Evolutionary conservation across 1,284 basidiomycete genomes (phyloP), one percentile per base, ranked within the genome.

Genomic region (Irpex sp.): DNA sequence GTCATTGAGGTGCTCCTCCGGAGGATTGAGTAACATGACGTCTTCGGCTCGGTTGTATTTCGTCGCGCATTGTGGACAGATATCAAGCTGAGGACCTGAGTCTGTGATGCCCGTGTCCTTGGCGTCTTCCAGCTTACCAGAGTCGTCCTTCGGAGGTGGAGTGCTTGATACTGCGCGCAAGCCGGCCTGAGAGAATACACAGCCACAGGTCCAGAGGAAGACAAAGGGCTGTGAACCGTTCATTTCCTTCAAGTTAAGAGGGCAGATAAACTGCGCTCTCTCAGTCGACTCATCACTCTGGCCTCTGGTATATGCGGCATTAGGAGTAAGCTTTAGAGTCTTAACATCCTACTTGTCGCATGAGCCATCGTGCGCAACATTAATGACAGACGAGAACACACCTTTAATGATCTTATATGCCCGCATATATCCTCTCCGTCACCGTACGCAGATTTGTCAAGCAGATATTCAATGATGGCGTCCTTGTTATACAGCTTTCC

Each of bases 401-500:
- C 94, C 85, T 96, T 97, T 50, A 97, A 75, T 15, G 90, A 90
- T 67, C 90, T 83, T 59, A 97, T 87, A 75, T 98, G 93, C 1
- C 92, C 90, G 71, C 93, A 94, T 70, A 94, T 94, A 67, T 86
- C 81, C 66, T 91, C 89, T 0, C 92, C 92, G 66, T 95, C 93
- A 8, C 92, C 93, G 71, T 91, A 93, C 0, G 85, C 80, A 7
- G 83, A 77, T 70, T 85, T 87, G 74, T 96, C 90, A 26, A 97
- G 77, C 39, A 97, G 80, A 74, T 88, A 95, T 73, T 96, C 93
- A 57, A 97, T 83, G 50, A 97, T 79, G 0, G 94, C 87, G 71
- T 95, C 95, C 74, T 96, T 97, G 77, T 97, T 98, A 74, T 97
- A 97, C 1, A 97, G 80, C 74, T 95, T 95, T 31, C 95, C 95